Base-by-base conservation (phyloP, 192 early-diverging fungal genomes). In the Thoreauomyces humboldtii region DNA sequence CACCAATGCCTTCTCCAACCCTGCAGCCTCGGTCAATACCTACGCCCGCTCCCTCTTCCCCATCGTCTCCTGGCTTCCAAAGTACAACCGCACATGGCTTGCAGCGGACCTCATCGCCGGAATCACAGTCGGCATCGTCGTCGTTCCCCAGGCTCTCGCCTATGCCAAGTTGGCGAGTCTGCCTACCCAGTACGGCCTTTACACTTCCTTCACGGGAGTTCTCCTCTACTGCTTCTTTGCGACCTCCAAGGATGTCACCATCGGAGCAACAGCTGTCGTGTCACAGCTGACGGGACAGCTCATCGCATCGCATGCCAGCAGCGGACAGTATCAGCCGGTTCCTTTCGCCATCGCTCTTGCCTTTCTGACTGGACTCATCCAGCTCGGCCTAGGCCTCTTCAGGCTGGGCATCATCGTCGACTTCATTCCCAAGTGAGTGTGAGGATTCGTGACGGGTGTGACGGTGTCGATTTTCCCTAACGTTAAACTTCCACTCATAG, bases 381-480 rank as follows among this genome's bases (percentile, higher is more conserved):
- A 88, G 15, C 73, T 86, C 14, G 72, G 79, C 38, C 60, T 97
- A 31, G 94, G 92, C 22, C 56, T 94, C 9, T 66, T 95, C 17
- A 87, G 91, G 5, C 76, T 97, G 14, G 94, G 94, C 5, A 81
- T 92, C 48, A 73, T 95, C 29, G 87, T 95, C 37, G 89, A 94
- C 63, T 94, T 95, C 63, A 90, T 97, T 65, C 86, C 89, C n/a
- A n/a, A n/a, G n/a, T n/a, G n/a, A n/a, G n/a, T n/a, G n/a, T n/a
- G n/a, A n/a, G n/a, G n/a, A n/a, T n/a, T n/a, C n/a, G n/a, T n/a
- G n/a, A n/a, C 27, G 71, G 79, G 21, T 63, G 32, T 19, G 67
- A 61, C 25, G n/a, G 9, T 12, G 21, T 33, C 15, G 17, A 34
- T 28, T 28, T 14, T 7, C n/a, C n/a, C 33, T 11, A 17, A 14